Percentiles rank a stretch among this genome's conserved stretches.
Conservation (phyloP, 768 basidiomycete genomes). For the Pulveroboletus sp. region DNA sequence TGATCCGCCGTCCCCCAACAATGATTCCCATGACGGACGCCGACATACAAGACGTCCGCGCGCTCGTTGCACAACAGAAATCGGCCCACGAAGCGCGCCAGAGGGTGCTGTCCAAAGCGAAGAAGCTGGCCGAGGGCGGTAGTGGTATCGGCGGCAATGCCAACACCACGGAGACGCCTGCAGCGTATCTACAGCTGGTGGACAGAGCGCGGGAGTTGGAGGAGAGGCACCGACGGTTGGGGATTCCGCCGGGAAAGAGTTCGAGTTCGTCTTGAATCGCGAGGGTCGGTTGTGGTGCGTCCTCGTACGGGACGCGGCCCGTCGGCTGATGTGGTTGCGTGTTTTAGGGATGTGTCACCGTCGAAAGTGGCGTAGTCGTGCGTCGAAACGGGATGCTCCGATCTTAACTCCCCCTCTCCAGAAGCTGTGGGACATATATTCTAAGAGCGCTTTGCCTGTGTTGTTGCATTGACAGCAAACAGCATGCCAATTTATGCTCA, state of each 20-base stretch:
- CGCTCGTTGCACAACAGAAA: conserved; percentile 50
- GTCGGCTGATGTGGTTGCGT: too few relatives aligned
- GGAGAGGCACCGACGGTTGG: conserved; percentile 26
- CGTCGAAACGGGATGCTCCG: too few relatives aligned
- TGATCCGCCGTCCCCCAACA: conserved; percentile 79
- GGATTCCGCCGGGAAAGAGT: conserved; percentile 25
- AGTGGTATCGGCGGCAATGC: conserved; percentile 2
- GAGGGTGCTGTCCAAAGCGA: conserved; percentile 42
- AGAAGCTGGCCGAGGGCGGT: conserved; percentile 38
- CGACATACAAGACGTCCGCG: conserved; percentile 77
- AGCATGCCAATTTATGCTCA: too few relatives aligned
- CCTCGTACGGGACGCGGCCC: too few relatives aligned
- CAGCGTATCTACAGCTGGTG: conserved; percentile 13
- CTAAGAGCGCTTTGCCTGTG: too few relatives aligned
- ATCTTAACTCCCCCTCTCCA: too few relatives aligned
- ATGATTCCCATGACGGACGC: conserved; percentile 70
- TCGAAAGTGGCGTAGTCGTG: too few relatives aligned
- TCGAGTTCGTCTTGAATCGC: background rate
- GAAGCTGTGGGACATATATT: too few relatives aligned
- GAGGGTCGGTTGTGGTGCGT: too few relatives aligned
- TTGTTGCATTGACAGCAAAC: too few relatives aligned
- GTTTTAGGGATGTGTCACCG: too few relatives aligned
- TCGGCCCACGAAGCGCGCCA: conserved; percentile 39
- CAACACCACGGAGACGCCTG: conserved; percentile 8
- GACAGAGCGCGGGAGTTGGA: conserved; percentile 26